Evolutionary conservation across 257 asterid species (phyloP), one percentile per base, ranked within the genome.

Genomic region (Solanum etuberosum): DNA sequence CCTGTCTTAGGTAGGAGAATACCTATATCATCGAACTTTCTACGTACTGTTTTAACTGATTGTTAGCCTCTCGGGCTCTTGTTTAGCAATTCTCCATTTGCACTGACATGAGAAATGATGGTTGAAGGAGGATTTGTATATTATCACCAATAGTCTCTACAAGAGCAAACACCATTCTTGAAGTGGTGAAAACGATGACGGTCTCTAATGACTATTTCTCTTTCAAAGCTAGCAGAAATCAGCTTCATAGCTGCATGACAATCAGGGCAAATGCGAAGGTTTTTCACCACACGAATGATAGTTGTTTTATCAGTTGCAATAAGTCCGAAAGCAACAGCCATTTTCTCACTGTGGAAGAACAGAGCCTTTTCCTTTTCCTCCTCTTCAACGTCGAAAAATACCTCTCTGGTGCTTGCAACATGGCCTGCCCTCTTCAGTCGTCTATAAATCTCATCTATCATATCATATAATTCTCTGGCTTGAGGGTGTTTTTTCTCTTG

Each of bases 261-360:
- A 87, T 87, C 89, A 34, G 86, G 83, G 54, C 89, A 87, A 38
- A 87, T 87, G 25, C 89, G 89, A 31, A 87, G 86, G 46, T 87
- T 87, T 63, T 87, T 87, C 63, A 82, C 86, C 16, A 87, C 86
- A 76, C 89, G 86, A n/a, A 87, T 87, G 48, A 87, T 59, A 48
- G 83, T 32, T 20, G 32, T 81, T 57, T 70, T 83, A 83, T 68
- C 83, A 32, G 86, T 65, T 29, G 86, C 89, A 82, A 82, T 21
- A 43, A 87, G 86, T 76, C 89, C 89, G 15, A 63, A 87, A 61
- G 89, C 89, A 87, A 87, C 89, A 67, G 89, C 89, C 83, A 87
- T 83, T 61, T 87, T 87, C 71, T 87, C 89, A 42, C 89, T 87
- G 21, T 87, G 89, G 73, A 63, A 82, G 59, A 87, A 83, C 82